phyloP scores from a whole-genome alignment of 78 protist species.

The Dictyostelium citrinum region DNA sequence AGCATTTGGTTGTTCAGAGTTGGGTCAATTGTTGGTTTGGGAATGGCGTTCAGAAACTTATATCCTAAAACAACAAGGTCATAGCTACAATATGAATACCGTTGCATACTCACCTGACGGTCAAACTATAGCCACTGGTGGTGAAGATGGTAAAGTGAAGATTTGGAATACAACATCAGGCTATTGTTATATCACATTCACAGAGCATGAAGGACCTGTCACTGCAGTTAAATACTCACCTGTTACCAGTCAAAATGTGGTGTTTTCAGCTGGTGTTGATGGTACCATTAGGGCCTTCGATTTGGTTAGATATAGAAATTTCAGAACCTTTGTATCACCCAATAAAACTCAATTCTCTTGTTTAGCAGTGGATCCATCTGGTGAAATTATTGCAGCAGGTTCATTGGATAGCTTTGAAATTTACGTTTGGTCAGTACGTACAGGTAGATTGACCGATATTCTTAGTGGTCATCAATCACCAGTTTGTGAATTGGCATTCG shows the following conservation, averaged over 20 bases:
- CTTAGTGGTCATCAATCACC: conserved; percentile 89
- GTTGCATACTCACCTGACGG: conserved; percentile 93
- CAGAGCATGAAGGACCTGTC: conserved; percentile 93
- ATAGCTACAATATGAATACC: conserved; percentile 76
- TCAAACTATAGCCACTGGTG: conserved; percentile 89
- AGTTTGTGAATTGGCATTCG: conserved; percentile 78
- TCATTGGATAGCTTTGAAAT: conserved; percentile 83
- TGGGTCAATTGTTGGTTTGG: conserved; percentile 96
- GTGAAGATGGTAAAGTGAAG: conserved; percentile 93
- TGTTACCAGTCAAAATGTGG: conserved; percentile 75
- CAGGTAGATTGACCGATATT: conserved; percentile 94
- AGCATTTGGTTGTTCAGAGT: conserved; percentile 88
- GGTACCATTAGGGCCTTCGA: conserved; percentile 97
- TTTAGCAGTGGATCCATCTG: conserved; percentile 92
- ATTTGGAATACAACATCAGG: conserved; percentile 91
- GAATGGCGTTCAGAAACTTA: conserved; percentile 96
- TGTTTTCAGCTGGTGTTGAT: conserved; percentile 86
- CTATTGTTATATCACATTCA: conserved; percentile 93
- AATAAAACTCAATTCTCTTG: conserved; percentile 77
- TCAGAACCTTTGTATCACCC: conserved; percentile 84
- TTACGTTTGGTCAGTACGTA: conserved; percentile 91
- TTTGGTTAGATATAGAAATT: conserved; percentile 92
- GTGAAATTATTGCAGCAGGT: conserved; percentile 94
- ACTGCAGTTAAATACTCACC: conserved; percentile 79
- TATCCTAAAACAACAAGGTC: conserved; percentile 87